Conservation (phyloP, 768 basidiomycete species). For the Podaxis carcinomalis region DNA sequence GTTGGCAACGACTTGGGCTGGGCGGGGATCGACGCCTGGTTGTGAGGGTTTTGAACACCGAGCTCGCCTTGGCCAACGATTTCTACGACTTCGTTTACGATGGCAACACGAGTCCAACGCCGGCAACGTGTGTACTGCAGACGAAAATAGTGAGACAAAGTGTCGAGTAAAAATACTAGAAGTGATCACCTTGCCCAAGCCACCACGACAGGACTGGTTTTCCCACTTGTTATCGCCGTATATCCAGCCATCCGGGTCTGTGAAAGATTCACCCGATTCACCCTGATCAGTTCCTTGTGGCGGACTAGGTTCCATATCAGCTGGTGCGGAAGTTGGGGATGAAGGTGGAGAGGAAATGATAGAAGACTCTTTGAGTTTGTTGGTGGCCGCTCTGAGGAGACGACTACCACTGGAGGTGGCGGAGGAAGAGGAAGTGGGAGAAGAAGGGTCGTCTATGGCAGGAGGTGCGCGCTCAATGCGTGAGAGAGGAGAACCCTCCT, state of each 20-base stretch:
- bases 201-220: constrained; percentile 63
- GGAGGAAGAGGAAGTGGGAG: background rate
- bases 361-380: constrained; percentile 5
- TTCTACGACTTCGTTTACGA: constrained; percentile 70
- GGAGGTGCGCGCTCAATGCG: constrained; percentile 65
- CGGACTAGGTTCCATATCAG: constrained; percentile 20
- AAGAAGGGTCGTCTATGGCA: constrained; percentile 29
- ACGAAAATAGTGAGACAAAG: constrained; percentile 2
- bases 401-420: constrained; percentile 39
- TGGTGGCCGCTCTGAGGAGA: constrained; percentile 51
- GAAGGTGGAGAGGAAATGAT: background rate
- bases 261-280: constrained; percentile 50
- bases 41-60: constrained; percentile 19
- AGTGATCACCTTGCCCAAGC: constrained; percentile 71
- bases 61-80: constrained; percentile 35
- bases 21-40: background rate
- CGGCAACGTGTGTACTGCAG: constrained; percentile 77
- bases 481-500: constrained; percentile 44
- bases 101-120: constrained; percentile 82
- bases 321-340: constrained; percentile 17
- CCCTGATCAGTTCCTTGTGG: constrained; percentile 27
- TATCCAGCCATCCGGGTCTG: constrained; percentile 89
- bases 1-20: background rate
- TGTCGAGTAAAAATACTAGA: background rate
- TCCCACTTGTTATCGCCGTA: constrained; percentile 98